Evolutionary conservation across 1,284 basidiomycete species (phyloP), one percentile per base, ranked within the genome.

Genomic region (Waitea zeae): DNA sequence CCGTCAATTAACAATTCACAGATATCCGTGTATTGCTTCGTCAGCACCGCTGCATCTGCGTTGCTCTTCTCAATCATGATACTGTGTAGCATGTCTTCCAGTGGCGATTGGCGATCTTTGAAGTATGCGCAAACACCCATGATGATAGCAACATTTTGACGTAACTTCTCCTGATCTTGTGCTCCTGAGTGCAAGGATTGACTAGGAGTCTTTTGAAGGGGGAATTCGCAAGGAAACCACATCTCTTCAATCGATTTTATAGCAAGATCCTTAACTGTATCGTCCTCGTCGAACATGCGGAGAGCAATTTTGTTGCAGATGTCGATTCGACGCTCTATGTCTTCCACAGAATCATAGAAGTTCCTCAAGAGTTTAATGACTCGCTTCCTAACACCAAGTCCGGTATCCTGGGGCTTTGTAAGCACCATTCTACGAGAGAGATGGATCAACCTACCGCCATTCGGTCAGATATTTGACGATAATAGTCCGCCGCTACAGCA

Each of bases 331-430:
- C 78, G 70, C 7, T 56, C 46, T 19, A 63, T 54, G 35, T 76
- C 70, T 15, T 68, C 59, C 1, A 75, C 71, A 3, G 75, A 67
- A 5, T 53, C 46, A 49, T 92, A 93, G 45, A 90, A 79, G 12
- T 75, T 68, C 48, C 81, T 87, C 33, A 98, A 64, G 0, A 98
- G 62, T 53, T 92, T 96, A 56, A 98, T 82, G 34, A 95, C 90
- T 3, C 95, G 76, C 49, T 95, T 95, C 20, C 95, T 70, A 2
- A 99, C 95, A 14, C 75, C 74, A 4, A 97, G 62, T 3, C 93
- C 90, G 27, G 89, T 82, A 50, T 98, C 93, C 80, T 90, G 43
- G 22, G 12, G 26, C 27, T 33, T 12, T 31, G 31, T 31, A 35
- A 29, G 19, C 29, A 33, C 34, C 19, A 15, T 30, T 24, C 12